phyloP scores from a whole-genome alignment of 2,329 filamentous ascomycete genomes.

The Claviceps humidiphila region DNA sequence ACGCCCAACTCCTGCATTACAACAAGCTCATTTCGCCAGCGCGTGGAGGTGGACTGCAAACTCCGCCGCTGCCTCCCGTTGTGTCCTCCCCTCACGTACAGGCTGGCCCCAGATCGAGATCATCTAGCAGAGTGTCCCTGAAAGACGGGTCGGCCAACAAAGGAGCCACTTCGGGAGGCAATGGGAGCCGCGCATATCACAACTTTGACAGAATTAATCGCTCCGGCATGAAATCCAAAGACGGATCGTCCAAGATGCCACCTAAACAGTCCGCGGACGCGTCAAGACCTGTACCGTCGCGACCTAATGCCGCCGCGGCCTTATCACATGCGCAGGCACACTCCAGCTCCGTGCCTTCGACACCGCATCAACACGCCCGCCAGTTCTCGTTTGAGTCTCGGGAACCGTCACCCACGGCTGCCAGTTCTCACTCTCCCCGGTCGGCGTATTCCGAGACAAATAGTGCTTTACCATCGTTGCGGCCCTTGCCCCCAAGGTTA shows the following conservation, averaged over 20 bases:
- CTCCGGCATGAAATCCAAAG: slow-evolving; percentile 47
- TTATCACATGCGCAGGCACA: slow-evolving; percentile 30
- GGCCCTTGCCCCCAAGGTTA: slow-evolving; percentile 45
- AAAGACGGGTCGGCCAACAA: slow-evolving; percentile 35
- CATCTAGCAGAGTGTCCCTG: slow-evolving; percentile 46
- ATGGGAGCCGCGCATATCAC: slow-evolving; percentile 51
- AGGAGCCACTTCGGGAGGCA: slow-evolving; percentile 38
- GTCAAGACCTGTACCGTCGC: slow-evolving; percentile 17
- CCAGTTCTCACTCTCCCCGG: slow-evolving; percentile 70
- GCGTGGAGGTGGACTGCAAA: slow-evolving; percentile 42
- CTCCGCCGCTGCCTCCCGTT: slow-evolving; percentile 40
- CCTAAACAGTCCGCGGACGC: slow-evolving; percentile 26
- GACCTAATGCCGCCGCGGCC: slow-evolving; percentile 15
- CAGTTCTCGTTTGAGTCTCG: slow-evolving; percentile 69
- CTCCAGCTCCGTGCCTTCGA: slow-evolving; percentile 86
- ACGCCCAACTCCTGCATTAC: slow-evolving; percentile 51
- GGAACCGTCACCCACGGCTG: slow-evolving; percentile 65
- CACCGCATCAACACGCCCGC: slow-evolving; percentile 76
- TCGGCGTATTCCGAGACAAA: slow-evolving; percentile 86
- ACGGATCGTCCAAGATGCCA: slow-evolving; percentile 36
- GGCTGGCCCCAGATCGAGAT: slow-evolving; percentile 42
- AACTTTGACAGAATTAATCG: slow-evolving; percentile 48
- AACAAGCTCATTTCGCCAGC: slow-evolving; percentile 50
- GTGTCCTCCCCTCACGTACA: slow-evolving; percentile 44
- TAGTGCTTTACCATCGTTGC: slow-evolving; percentile 54